Conservation (phyloP, 768 basidiomycete genomes). For the Rickenella mellea region DNA sequence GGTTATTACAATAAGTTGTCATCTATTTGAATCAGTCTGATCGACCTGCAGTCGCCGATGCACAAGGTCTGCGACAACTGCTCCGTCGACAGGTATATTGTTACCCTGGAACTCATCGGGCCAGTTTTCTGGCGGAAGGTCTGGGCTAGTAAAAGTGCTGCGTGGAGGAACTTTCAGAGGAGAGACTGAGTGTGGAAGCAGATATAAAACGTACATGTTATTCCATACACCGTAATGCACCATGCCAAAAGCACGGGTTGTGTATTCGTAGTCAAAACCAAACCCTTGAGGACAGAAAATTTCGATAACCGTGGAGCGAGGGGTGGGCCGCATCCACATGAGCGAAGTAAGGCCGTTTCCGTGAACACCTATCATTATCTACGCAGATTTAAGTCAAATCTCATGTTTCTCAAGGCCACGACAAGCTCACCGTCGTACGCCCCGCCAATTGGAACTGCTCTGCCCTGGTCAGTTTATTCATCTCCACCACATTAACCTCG, state of each 20-base stretch:
- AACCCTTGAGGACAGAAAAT: conserved; percentile 84
- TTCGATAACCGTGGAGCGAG: conserved; percentile 81
- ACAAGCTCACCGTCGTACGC: conserved; percentile 66
- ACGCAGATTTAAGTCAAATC: conserved; percentile 3
- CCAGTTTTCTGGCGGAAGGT: conserved; percentile 45
- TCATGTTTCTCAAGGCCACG: conserved; percentile 10
- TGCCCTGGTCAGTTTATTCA: conserved; percentile 72
- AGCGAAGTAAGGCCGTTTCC: conserved; percentile 86
- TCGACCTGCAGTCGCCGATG: conserved; percentile 51
- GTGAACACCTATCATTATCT: conserved; percentile 95
- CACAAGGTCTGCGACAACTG: conserved; percentile 51
- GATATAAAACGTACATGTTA: conserved; percentile 47
- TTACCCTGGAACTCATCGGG: conserved; percentile 85
- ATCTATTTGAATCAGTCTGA: too few relatives aligned
- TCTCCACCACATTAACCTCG: conserved; percentile 81
- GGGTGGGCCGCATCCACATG: conserved; percentile 85
- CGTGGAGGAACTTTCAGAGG: background rate
- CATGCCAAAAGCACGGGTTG: conserved; percentile 73
- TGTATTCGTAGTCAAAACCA: conserved; percentile 79
- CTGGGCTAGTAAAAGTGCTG: conserved; percentile 69
- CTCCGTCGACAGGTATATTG: conserved; percentile 74
- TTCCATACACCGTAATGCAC: conserved; percentile 82
- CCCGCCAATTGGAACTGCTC: conserved; percentile 79
- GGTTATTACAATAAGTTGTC: too few relatives aligned
- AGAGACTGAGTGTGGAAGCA: background rate